Conservation (phyloP, 331 rosid genomes). For the Acacia concinna region DNA sequence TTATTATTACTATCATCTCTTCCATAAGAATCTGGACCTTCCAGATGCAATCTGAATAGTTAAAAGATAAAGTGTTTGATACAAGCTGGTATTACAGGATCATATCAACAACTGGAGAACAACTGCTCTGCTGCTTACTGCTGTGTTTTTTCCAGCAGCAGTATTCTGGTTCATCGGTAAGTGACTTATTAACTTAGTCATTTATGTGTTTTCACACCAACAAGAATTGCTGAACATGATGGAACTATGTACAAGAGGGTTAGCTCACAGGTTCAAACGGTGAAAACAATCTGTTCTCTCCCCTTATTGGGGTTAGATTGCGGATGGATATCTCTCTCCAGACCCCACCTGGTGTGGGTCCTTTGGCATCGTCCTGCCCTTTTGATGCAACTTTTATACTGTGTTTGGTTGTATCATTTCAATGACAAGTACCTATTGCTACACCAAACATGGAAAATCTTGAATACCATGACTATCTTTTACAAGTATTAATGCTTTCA, state of each 20-base stretch:
- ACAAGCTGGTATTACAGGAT: slow-evolving; percentile 56
- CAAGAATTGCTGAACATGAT: background rate
- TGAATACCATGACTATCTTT: background rate
- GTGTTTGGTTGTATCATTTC: background rate
- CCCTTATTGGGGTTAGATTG: no score
- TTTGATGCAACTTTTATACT: no score
- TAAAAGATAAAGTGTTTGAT: background rate
- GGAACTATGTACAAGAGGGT: no score
- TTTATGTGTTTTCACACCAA: background rate
- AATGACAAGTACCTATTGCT: background rate
- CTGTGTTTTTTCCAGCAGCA: slow-evolving; percentile 66
- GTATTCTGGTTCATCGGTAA: slow-evolving; percentile 72
- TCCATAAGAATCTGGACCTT: background rate
- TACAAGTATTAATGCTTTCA: background rate
- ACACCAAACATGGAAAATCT: background rate
- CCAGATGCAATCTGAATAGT: background rate
- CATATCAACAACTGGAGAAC: slow-evolving; percentile 69
- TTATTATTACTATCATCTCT: no score
- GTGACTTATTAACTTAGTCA: slow-evolving; percentile 8
- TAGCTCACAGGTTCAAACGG: no score
- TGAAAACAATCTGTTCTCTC: no score
- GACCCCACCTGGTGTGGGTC: no score
- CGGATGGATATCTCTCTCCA: no score
- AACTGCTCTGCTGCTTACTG: slow-evolving; percentile 65
- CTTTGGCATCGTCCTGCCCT: no score